Evolutionary conservation across 805 yeast species (phyloP).

Genomic region (Kuraishia hungarica): DNA sequence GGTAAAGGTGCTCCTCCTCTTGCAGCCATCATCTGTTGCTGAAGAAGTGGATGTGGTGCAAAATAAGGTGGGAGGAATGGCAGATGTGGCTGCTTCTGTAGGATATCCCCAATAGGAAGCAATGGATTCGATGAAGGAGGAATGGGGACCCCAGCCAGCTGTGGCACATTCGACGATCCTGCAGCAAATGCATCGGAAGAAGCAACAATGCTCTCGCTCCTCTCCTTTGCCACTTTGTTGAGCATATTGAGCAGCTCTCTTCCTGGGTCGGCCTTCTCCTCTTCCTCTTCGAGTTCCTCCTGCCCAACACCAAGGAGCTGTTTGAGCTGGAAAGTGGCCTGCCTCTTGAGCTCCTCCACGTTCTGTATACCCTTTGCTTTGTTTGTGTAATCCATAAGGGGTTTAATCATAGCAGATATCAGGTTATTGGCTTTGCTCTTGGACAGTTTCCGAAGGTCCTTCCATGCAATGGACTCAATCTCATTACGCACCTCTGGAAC

Average conservation of each 20-base stretch:
- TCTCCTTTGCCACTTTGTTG: constrained; percentile 32
- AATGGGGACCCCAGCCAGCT: constrained; percentile 1
- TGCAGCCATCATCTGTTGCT: constrained; percentile 5
- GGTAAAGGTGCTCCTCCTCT: constrained; percentile 5
- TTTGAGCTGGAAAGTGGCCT: constrained; percentile 62
- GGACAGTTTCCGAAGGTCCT: constrained; percentile 39
- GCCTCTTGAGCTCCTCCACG: constrained; percentile 51
- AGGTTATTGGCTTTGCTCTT: constrained; percentile 31
- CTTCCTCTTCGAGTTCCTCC: constrained; percentile 17
- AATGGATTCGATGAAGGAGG: constrained; percentile 3
- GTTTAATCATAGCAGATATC: constrained; percentile 40
- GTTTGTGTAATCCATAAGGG: constrained; percentile 45
- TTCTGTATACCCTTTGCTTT: constrained; percentile 35
- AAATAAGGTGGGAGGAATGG: constrained; percentile 2
- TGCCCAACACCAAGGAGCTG: constrained; percentile 49
- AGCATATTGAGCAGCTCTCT: constrained; percentile 65
- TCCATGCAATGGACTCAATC: constrained; percentile 79
- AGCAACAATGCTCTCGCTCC: neutral
- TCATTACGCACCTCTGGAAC: constrained; percentile 83
- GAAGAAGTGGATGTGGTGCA: neutral
- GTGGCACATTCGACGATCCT: constrained; percentile 4
- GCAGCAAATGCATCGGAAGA: constrained; percentile 9
- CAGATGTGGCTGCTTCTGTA: constrained; percentile 5
- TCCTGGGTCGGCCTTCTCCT: constrained; percentile 50
- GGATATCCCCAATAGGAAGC: neutral